phyloP scores from a whole-genome alignment of 345 rosid genomes.

The Salix udensis region DNA sequence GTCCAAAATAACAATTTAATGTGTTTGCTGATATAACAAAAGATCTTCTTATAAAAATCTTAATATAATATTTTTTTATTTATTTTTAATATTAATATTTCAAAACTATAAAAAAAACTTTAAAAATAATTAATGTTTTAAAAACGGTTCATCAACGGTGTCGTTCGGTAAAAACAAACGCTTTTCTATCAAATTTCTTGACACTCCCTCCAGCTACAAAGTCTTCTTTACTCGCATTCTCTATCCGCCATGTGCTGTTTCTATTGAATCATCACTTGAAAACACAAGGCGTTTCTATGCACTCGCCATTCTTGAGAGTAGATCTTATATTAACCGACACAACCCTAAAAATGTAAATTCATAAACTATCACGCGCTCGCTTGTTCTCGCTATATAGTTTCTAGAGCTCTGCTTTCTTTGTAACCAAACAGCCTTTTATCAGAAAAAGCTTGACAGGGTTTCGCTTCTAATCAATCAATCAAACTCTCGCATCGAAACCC shows the following conservation, averaged over 20 bases:
- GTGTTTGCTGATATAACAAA: no score
- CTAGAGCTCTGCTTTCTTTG: background rate
- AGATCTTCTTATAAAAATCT: no score
- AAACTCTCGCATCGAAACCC: conserved; percentile 18
- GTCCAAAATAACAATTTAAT: no score
- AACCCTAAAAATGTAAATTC: background rate
- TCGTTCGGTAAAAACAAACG: no score
- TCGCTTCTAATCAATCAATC: background rate
- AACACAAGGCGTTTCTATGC: background rate
- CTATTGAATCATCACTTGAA: background rate
- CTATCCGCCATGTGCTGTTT: background rate
- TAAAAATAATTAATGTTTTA: no score
- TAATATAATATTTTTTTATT: no score
- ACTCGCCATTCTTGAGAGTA: background rate
- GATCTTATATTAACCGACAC: background rate
- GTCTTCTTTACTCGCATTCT: background rate
- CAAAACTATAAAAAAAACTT: no score
- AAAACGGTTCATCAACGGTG: no score
- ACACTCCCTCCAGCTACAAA: background rate
- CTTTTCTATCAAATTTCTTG: background rate
- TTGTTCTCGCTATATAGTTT: no score
- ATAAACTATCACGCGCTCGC: background rate
- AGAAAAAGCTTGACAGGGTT: conserved; percentile 22
- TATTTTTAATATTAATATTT: no score
- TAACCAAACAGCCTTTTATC: background rate